These are phyloP conservation scores for Ettlia oleoabundans DNA, from an alignment of 139 green algal species.

Conservation along the genomic window DNA sequence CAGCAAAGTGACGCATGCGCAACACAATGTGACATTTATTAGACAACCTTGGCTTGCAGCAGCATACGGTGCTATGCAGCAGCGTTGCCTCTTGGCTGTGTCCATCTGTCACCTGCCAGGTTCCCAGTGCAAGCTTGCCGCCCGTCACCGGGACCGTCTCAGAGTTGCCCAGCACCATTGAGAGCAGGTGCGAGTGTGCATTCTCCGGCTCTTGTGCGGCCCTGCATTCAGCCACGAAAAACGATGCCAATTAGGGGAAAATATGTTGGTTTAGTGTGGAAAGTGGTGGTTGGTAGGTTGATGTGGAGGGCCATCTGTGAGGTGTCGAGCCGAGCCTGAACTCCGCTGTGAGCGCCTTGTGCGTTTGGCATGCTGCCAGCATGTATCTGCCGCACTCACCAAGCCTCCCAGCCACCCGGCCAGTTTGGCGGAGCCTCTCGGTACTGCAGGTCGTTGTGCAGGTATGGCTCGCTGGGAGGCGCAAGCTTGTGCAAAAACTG, in stretches of 20 bases:
- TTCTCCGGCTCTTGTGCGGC: conserved; percentile 78
- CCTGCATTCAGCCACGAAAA: conserved; percentile 10
- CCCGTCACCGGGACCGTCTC: conserved; percentile 54
- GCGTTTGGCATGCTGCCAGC: too few relatives aligned
- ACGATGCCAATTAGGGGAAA: not conserved
- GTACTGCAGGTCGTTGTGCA: conserved; percentile 88
- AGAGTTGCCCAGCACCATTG: conserved; percentile 57
- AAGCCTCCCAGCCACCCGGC: conserved; percentile 64
- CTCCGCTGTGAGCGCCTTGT: not conserved
- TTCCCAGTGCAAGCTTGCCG: conserved; percentile 71
- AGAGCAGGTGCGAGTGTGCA: conserved; percentile 80
- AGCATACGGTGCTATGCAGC: too few relatives aligned
- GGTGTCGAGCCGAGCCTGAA: too few relatives aligned
- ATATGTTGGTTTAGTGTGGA: too few relatives aligned
- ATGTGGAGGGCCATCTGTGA: too few relatives aligned
- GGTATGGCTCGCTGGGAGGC: conserved; percentile 69
- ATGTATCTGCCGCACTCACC: conserved; percentile 24
- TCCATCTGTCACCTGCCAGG: conserved; percentile 74
- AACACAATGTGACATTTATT: not conserved
- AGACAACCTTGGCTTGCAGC: too few relatives aligned
- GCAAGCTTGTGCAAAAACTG: conserved; percentile 69
- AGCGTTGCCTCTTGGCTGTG: not conserved
- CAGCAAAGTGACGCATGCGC: not conserved
- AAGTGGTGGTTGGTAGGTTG: too few relatives aligned
- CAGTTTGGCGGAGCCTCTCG: conserved; percentile 65